These are phyloP conservation scores for Daldinia concentrica DNA, from an alignment of 495 filamentous ascomycete genomes.

Conservation along the genomic window DNA sequence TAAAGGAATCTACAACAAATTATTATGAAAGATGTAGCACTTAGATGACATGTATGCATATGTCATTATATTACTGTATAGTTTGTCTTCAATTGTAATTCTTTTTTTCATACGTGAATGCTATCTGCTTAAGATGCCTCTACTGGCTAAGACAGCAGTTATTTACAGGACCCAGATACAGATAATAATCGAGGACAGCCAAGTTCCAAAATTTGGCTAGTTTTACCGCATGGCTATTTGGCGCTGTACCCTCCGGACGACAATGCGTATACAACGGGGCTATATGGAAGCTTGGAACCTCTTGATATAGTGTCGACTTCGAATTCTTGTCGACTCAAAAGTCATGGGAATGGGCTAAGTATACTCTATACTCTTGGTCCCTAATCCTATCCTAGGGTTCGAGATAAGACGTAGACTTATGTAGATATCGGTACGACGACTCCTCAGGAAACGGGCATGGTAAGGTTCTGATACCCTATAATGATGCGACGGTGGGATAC, in stretches of 20 bases:
- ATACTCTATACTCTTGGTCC: not conserved
- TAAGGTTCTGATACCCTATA: not conserved
- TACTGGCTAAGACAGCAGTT: slow-evolving; percentile 6
- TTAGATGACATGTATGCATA: not conserved
- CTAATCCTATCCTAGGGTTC: not conserved
- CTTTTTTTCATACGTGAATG: slow-evolving; percentile 25
- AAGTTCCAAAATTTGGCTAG: not conserved
- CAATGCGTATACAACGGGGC: not conserved
- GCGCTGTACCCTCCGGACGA: not conserved
- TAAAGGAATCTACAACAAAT: not conserved
- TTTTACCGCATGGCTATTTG: not conserved
- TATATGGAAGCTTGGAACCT: not conserved
- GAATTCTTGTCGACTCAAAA: not conserved
- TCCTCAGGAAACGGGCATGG: not conserved
- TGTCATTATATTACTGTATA: not conserved
- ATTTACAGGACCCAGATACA: not conserved
- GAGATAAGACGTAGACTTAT: not conserved
- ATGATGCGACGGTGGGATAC: not conserved
- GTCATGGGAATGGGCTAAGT: not conserved
- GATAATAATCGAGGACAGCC: not conserved
- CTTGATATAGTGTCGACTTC: not conserved
- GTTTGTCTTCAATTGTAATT: not conserved
- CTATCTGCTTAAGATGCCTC: slow-evolving; percentile 1
- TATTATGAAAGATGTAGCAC: not conserved
- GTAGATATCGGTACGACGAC: not conserved